Conservation (phyloP, 2,329 filamentous ascomycete species). For the Dothidotthia symphoricarpi region DNA sequence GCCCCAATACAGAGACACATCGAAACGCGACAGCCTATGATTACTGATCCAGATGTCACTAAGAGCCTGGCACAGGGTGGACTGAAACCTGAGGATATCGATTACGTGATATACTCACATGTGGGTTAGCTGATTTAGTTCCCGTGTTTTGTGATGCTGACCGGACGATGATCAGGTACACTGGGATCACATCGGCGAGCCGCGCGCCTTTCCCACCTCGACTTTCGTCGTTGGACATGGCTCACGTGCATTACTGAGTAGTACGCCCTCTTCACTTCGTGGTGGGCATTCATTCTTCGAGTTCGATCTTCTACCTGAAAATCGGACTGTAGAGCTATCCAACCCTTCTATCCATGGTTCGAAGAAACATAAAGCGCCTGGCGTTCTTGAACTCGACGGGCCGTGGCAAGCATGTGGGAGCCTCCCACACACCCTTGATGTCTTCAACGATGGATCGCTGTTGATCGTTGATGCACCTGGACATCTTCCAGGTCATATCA, state of each 20-base stretch:
- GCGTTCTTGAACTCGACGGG: constrained; percentile 10
- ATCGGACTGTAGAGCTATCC: constrained; percentile 42
- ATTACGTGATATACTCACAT: constrained; percentile 45
- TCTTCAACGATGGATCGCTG: constrained; percentile 51
- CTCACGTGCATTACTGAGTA: constrained; percentile 21
- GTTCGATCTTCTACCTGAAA: constrained; percentile 25
- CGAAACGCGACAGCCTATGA: constrained; percentile 46
- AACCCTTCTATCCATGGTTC: constrained; percentile 25
- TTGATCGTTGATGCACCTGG: constrained; percentile 54
- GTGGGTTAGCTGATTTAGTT: constrained; percentile 22
- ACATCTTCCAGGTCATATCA: constrained; percentile 55
- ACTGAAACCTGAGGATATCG: constrained; percentile 40
- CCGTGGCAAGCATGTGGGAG: constrained; percentile 47
- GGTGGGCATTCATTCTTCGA: constrained; percentile 45
- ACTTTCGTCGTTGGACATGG: constrained; percentile 44
- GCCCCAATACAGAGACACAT: constrained; percentile 49
- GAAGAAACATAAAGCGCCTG: neutral
- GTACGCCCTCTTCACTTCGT: constrained; percentile 21
- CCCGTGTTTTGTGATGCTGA: neutral
- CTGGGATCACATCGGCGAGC: constrained; percentile 46
- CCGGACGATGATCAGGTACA: constrained; percentile 32
- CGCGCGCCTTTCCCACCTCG: constrained; percentile 38
- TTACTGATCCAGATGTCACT: constrained; percentile 43
- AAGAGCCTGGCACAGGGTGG: constrained; percentile 40
- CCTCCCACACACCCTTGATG: constrained; percentile 49